Evolutionary conservation across 2,329 filamentous ascomycete genomes (phyloP).

Genomic region (Stemphylium vesicarium): DNA sequence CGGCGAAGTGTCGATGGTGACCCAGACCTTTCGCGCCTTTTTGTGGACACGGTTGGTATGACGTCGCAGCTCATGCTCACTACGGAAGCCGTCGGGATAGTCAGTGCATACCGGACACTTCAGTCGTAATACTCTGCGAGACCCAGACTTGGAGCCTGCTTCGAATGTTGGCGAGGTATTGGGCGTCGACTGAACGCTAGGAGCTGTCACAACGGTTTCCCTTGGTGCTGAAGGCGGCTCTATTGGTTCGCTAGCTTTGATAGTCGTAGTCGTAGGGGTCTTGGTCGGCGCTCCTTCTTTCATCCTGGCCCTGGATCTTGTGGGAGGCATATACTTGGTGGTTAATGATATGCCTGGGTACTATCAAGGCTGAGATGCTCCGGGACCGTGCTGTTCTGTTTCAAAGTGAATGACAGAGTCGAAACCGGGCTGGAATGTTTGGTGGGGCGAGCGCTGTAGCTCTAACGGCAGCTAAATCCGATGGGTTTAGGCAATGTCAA

Average conservation of each 20-base stretch:
- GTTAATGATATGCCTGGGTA: conserved; percentile 7
- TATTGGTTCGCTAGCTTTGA: conserved; percentile 31
- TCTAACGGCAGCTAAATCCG: conserved; percentile 39
- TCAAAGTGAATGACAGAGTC: conserved; percentile 20
- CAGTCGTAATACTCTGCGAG: conserved; percentile 43
- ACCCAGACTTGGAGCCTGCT: conserved; percentile 35
- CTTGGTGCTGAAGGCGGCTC: conserved; percentile 32
- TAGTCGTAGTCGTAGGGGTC: conserved; percentile 28
- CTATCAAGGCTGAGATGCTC: conserved; percentile 19
- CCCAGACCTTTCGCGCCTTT: conserved; percentile 65
- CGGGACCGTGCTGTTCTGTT: conserved; percentile 14
- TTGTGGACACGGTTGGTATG: conserved; percentile 71
- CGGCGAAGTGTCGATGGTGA: conserved; percentile 66
- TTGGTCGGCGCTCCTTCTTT: conserved; percentile 36
- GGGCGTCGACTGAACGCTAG: conserved; percentile 32
- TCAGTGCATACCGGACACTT: conserved; percentile 72
- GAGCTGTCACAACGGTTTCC: conserved; percentile 41
- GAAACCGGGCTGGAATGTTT: conserved; percentile 29
- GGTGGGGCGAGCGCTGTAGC: conserved; percentile 40
- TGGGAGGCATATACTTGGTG: conserved; percentile 41
- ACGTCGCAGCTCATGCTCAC: conserved; percentile 72
- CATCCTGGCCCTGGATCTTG: conserved; percentile 45
- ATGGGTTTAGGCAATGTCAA: conserved; percentile 23
- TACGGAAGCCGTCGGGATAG: conserved; percentile 79
- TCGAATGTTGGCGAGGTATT: conserved; percentile 44